phyloP scores from a whole-genome alignment of 495 filamentous ascomycete species.

The Evernia prunastri region DNA sequence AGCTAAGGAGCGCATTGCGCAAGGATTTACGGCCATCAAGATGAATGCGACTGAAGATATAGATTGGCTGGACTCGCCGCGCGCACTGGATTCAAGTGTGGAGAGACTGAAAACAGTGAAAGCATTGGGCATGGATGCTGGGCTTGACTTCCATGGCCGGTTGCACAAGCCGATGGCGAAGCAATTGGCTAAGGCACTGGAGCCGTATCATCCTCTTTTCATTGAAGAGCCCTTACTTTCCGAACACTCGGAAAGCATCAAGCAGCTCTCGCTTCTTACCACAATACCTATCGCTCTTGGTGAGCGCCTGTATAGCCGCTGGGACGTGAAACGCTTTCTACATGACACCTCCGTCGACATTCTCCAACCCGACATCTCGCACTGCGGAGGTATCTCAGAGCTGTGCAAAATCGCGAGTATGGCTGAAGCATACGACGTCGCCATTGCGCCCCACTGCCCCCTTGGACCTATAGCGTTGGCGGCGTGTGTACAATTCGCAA shows the following conservation, averaged over 20 bases:
- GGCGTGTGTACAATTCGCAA: slow-evolving; percentile 63
- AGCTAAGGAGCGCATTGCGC: slow-evolving; percentile 58
- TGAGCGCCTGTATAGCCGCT: slow-evolving; percentile 66
- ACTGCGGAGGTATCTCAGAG: slow-evolving; percentile 72
- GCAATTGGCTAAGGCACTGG: slow-evolving; percentile 63
- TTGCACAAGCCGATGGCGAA: slow-evolving; percentile 79
- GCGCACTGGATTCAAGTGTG: slow-evolving; percentile 55
- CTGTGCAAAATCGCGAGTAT: slow-evolving; percentile 63
- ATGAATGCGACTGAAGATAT: slow-evolving; percentile 81
- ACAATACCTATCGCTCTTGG: slow-evolving; percentile 68
- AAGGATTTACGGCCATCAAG: slow-evolving; percentile 68
- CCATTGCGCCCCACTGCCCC: slow-evolving; percentile 71
- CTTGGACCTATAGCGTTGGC: slow-evolving; percentile 70
- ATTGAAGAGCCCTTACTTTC: slow-evolving; percentile 72
- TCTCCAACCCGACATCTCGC: slow-evolving; percentile 70
- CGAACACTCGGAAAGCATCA: slow-evolving; percentile 65
- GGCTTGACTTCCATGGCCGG: slow-evolving; percentile 72
- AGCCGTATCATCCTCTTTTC: slow-evolving; percentile 68
- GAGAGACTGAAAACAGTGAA: slow-evolving; percentile 65
- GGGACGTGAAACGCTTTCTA: slow-evolving; percentile 70
- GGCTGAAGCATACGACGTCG: slow-evolving; percentile 73
- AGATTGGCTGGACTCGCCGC: slow-evolving; percentile 71
- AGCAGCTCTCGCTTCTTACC: slow-evolving; percentile 54
- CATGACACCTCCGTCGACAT: slow-evolving; percentile 65
- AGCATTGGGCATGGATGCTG: slow-evolving; percentile 62